Percentiles rank a stretch among this genome's conserved stretches.
Conservation (phyloP, 192 early-diverging fungal genomes). For the Jimgerdemannia lactiflua region DNA sequence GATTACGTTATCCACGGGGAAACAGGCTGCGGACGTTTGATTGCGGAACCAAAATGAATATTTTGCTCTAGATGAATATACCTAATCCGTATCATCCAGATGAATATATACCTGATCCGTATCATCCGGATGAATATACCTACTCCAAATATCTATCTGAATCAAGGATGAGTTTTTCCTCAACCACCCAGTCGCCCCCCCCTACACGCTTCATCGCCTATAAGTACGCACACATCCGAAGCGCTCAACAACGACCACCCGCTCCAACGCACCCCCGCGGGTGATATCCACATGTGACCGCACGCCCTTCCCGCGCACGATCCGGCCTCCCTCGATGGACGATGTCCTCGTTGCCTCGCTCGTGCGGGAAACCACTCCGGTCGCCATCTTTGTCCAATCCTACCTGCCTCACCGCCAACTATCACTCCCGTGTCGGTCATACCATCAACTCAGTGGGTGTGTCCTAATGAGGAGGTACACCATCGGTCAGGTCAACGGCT, state of each 20-base stretch:
- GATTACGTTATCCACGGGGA: too few species aligned
- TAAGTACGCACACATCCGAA: too few species aligned
- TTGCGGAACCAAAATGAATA: too few species aligned
- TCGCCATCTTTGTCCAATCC: not conserved
- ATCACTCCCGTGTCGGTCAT: not conserved
- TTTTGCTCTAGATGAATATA: too few species aligned
- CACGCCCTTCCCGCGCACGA: not conserved
- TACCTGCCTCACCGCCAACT: not conserved
- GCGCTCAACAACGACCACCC: not conserved
- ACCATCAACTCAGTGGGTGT: not conserved
- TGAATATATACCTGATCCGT: too few species aligned
- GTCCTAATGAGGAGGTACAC: not conserved
- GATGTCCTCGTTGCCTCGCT: not conserved
- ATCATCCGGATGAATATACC: too few species aligned
- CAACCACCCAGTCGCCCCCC: not conserved
- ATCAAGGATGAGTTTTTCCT: too few species aligned
- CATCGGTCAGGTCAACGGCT: not conserved
- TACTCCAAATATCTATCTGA: too few species aligned
- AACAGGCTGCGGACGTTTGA: too few species aligned
- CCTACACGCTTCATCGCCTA: not conserved
- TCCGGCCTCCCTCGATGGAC: not conserved
- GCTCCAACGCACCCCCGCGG: not conserved
- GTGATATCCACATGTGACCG: not conserved
- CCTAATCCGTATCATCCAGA: too few species aligned
- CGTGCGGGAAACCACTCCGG: not conserved